Evolutionary conservation across 2,329 filamentous ascomycete genomes (phyloP), one percentile per base, ranked within the genome.

Genomic region (Parafenestella ontariensis): DNA sequence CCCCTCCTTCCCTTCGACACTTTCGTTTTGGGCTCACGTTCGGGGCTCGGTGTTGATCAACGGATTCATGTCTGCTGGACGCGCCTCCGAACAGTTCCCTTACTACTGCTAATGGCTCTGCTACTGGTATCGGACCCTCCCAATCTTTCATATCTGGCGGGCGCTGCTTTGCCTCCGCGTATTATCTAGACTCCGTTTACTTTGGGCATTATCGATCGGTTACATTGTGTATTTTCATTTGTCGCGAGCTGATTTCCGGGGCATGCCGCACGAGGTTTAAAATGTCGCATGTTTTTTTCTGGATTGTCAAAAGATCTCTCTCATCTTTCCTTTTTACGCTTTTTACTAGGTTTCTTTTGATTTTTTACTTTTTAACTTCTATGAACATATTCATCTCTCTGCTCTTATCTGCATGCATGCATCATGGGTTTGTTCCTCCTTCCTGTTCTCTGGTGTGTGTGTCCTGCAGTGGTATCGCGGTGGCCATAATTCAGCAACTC

Each of bases 341-440:
- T 26, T 43, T 42, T 43, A 10, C 41, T 43, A 43, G 41, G 13
- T 57, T 48, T 50, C 37, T 28, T 56, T 49, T 57, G 52, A 49
- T 57, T 46, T 46, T 46, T 45, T 55, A 46, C 53, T 55, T 51
- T 56, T 64, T 62, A 60, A 61, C 63, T 70, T 71, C 61, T 69
- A 69, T 70, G 68, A 62, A 71, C 58, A 70, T 71, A 72, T 67
- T 71, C 9, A 69, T 59, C 55, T 46, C 56, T 52, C 46, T 54
- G 37, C 53, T 47, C 46, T 48, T 28, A 48, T 33, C 23, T n/a
- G n/a, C n/a, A n/a, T n/a, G n/a, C n/a, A n/a, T n/a, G 13, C 17
- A 23, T 15, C 13, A 40, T 11, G 21, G 6, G 15, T 15, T 26
- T 6, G 13, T 43, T 15, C 23, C 31, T 18, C 15, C 23, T 42